Evolutionary conservation across 495 filamentous ascomycete genomes (phyloP), one percentile per base, ranked within the genome.

Genomic region (Penicillium fimorum): DNA sequence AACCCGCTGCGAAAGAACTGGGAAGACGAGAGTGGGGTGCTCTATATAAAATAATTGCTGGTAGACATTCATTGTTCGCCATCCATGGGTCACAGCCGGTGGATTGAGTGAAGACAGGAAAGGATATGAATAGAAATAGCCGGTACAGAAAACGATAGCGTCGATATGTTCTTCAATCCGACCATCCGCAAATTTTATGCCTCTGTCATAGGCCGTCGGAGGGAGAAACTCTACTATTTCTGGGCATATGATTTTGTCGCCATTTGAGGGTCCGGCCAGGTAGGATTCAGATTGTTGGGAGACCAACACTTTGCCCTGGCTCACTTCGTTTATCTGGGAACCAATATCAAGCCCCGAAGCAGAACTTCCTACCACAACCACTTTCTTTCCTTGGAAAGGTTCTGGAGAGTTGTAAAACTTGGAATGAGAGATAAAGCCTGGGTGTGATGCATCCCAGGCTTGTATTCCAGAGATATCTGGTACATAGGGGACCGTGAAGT

Each of bases 331-430:
- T 60, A 96, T 91, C 57, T 96, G 92, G 9, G 81, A 70, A 5
- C 85, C 85, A 53, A 96, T 89, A 63, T 96, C 92, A 15, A 90
- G 67, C 9, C 89, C 92, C 0, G 90, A 95, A 1, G 90, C 84
- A 1, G 84, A 83, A 53, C 85, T 89, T 18, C 92, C 92, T 0
- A 96, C 85, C 0, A 96, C 77, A 20, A 96, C 72, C 20, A 88
- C 84, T 62, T 85, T 88, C 68, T 87, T 87, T 11, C 65, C 72
- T 13, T 64, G 66, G 64, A 85, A 94, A 0, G 67, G 53, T 12
- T 80, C 77, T 1, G 90, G 79, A 0, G 69, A 75, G 40, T 91
- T 82, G 64, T 89, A 97, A 30, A 81, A 79, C 60, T 92, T 96
- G 11, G 92, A 91, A 68, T 97, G 93, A 0, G 82, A 82, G 22